Evolutionary conservation across 2,329 filamentous ascomycete genomes (phyloP), one percentile per base, ranked within the genome.

Genomic region (Fusarium sp.): DNA sequence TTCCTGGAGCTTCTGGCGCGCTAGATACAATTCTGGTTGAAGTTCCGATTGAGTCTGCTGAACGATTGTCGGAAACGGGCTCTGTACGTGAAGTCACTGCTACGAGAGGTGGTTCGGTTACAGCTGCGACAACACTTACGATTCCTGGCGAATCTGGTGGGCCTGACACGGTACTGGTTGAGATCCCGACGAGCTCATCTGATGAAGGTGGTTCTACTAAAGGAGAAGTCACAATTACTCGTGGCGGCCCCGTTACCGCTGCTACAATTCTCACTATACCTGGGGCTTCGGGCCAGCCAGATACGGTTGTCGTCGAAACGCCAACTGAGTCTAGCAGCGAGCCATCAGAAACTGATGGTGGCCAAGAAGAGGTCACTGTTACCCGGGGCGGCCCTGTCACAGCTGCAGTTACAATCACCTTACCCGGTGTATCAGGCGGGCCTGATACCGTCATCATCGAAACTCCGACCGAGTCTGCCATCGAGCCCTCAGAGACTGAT

Each of bases 1-100:
- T 55, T 14, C 54, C 57, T 0, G 56, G 62, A 0, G 56, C n/a
- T 5, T 51, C 69, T 11, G 58, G 59, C 0, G 53, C 59, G 5
- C 70, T 53, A 1, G 70, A 66, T 6, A 66, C 55, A 1, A 47
- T 73, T 1, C 36, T 73, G 3, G 59, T 73, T 1, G 51, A 73
- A 6, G 66, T 58, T 2, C 70, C 70, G 0, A 51, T 47, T 3
- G n/a, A 35, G 8, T 41, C 61, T 3, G 9, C 18, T 17, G 26
- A 17, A 4, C 13, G 20, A 24, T 18, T 22, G 1, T 53, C 63
- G 2, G 35, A n/a, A 17, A 48, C 45, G 5, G 15, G 14, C 6
- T 22, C 35, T 14, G 3, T 55, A n/a, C 24, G 24, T 2, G 55
- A 65, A 10, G 15, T 58, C 17, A 67, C 60, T 13, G 32, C 65